Percentiles rank a stretch among this genome's conserved stretches.
Conservation (phyloP, 805 yeast species). For the Ogataea methylovora region DNA sequence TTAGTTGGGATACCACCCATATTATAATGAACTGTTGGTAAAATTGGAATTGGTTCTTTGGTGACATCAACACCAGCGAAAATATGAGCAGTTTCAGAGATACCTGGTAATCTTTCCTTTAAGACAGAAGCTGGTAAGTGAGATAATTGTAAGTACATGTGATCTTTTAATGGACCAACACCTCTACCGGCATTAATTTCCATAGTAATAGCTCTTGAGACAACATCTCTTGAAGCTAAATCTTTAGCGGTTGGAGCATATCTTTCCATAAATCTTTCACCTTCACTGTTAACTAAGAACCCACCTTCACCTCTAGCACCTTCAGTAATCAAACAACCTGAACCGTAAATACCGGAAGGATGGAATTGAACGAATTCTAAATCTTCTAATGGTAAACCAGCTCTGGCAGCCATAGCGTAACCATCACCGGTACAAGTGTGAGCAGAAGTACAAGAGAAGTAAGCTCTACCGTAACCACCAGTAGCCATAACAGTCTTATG, state of each 20-base stretch:
- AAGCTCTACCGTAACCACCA: constrained; percentile 98
- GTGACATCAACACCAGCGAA: constrained; percentile 99
- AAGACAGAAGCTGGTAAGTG: constrained; percentile 90
- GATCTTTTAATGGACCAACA: constrained; percentile 95
- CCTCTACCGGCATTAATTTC: constrained; percentile 99
- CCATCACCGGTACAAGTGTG: constrained; percentile 99
- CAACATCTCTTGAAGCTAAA: constrained; percentile 97
- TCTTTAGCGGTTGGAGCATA: constrained; percentile 99
- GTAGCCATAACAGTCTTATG: constrained; percentile 96
- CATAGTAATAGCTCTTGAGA: constrained; percentile 96
- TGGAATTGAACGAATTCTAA: constrained; percentile 98
- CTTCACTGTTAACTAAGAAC: constrained; percentile 88
- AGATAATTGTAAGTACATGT: constrained; percentile 87
- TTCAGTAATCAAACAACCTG: constrained; percentile 97
- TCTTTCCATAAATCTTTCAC: constrained; percentile 99
- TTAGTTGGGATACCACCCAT: constrained; percentile 99
- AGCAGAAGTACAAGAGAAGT: constrained; percentile 98
- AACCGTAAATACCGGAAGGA: constrained; percentile 98
- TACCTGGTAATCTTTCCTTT: constrained; percentile 97
- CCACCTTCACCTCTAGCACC: constrained; percentile 99
- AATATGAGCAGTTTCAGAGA: constrained; percentile 95
- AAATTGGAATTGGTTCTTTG: constrained; percentile 96
- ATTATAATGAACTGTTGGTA: constrained; percentile 98
- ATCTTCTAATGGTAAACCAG: constrained; percentile 96
- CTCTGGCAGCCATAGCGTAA: constrained; percentile 95